Evolutionary conservation across 225 moss, liverwort and hornwort species (phyloP), one percentile per base, ranked within the genome.

Genomic region (Bryoerythrophyllum caledonicum): DNA sequence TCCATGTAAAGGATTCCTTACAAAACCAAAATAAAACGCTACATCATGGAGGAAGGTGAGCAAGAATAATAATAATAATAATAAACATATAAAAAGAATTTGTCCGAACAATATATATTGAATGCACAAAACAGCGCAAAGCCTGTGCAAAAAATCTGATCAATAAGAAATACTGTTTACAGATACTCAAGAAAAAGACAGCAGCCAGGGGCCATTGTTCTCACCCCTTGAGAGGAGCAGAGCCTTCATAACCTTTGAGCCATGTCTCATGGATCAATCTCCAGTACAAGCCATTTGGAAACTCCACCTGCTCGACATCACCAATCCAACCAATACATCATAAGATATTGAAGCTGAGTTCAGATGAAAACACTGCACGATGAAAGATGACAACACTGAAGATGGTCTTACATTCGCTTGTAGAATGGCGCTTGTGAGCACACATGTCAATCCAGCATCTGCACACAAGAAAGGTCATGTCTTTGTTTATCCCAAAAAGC

Each of bases 221-320:
- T 80, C 74, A 84, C 27, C 21, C 54, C 35, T 14, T 48, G 23
- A 62, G 35, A 38, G 72, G 73, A 64, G 81, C 72, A 40, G 58
- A 68, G 52, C 90, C 90, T 40, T 74, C 85, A 71, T 82, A 86
- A 32, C 88, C 91, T 57, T 79, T 72, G 28, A 91, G 90, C 93
- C 93, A 95, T 57, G 95, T 91, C 51, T 93, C 84, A 67, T 95
- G 95, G 58, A 93, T 87, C 70, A 87, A 80, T 75, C 79, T 72
- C 95, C 95, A 95, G 66, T 80, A 85, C 70, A 95, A 82, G 14
- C 93, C 91, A 17, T 95, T 91, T 10, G 95, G 93, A 56, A 89
- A 87, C 20, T 83, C 95, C 61, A 66, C 88, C 95, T 95, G 89
- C 70, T 70, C 70, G 21, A 11, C 40, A 75, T 53, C 26, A 44